Conservation (phyloP, 2,329 filamentous ascomycete species). For the Pyrenophora graminea region DNA sequence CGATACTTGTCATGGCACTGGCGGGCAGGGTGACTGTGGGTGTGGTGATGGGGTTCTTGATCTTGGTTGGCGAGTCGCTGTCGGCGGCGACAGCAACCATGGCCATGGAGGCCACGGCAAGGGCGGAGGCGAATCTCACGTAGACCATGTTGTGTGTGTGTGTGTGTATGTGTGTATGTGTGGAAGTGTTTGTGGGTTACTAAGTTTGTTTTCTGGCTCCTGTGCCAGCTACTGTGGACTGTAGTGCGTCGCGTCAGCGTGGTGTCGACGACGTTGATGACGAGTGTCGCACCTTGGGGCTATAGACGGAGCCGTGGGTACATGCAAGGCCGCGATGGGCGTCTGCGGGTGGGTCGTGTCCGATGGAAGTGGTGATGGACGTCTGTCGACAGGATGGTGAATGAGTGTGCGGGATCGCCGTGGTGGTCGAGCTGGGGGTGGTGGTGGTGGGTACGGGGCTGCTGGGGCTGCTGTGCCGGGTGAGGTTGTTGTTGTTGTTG, state of each 20-base stretch:
- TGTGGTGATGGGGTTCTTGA: constrained; percentile 34
- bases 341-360: constrained; percentile 4
- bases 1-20: constrained; percentile 44
- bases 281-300: constrained; percentile 29
- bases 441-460: neutral
- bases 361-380: constrained; percentile 5
- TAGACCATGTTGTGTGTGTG: constrained; percentile 38
- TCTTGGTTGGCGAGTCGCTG: constrained; percentile 18
- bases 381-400: neutral
- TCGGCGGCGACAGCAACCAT: constrained; percentile 31
- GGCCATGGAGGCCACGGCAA: constrained; percentile 39
- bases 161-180: constrained; percentile 3
- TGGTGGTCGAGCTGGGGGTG: neutral
- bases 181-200: constrained; percentile 3
- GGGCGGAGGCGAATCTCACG: constrained; percentile 35
- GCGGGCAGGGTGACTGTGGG: constrained; percentile 37
- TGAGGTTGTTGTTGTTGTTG: constrained; percentile 8
- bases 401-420: neutral
- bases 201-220: constrained; percentile 17
- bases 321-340: constrained; percentile 29
- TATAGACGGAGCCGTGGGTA: constrained; percentile 23
- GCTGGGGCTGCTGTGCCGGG: constrained; percentile 9
- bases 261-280: constrained; percentile 7
- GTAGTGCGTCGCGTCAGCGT: constrained; percentile 23
- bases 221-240: constrained; percentile 29